phyloP scores from a whole-genome alignment of 768 basidiomycete genomes.

The Agaricus blazei region DNA sequence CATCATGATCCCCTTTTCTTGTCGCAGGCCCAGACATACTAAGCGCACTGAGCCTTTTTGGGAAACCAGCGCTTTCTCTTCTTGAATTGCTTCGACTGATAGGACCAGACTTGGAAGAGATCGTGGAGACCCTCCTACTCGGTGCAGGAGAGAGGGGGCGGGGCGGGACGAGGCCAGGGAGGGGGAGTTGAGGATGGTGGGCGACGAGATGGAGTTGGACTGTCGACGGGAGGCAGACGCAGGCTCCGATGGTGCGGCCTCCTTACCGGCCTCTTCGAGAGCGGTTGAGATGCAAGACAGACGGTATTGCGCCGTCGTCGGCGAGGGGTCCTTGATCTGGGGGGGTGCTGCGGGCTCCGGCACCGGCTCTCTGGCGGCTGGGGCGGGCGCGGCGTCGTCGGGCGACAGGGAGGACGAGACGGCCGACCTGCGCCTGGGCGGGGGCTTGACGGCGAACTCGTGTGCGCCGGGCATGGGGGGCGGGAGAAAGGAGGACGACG shows the following conservation, averaged over 20 bases:
- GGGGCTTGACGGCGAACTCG: conserved; percentile 56
- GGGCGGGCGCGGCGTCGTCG: neutral
- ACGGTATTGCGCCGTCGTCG: conserved; percentile 18
- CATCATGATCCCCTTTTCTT: neutral
- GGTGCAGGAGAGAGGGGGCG: neutral
- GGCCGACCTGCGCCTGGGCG: conserved; percentile 22
- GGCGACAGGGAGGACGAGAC: neutral
- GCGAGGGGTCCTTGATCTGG: conserved; percentile 15
- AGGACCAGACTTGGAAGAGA: neutral
- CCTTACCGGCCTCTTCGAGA: neutral
- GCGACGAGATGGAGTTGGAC: neutral
- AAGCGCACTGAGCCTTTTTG: neutral
- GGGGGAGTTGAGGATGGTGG: neutral
- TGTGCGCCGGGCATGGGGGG: conserved; percentile 63
- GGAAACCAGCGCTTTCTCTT: neutral
- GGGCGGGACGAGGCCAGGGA: neutral
- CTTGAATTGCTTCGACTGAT: neutral
- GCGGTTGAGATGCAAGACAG: conserved; percentile 8
- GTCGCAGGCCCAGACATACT: neutral
- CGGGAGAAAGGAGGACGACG: conserved; percentile 62
- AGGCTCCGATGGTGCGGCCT: conserved; percentile 4
- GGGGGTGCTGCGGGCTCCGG: conserved; percentile 8
- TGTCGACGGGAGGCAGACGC: neutral
- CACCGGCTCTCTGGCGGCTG: neutral
- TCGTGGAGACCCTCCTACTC: neutral